Base-by-base conservation (phyloP, 2,329 filamentous ascomycete species). In the Epichloe gansuensis region DNA sequence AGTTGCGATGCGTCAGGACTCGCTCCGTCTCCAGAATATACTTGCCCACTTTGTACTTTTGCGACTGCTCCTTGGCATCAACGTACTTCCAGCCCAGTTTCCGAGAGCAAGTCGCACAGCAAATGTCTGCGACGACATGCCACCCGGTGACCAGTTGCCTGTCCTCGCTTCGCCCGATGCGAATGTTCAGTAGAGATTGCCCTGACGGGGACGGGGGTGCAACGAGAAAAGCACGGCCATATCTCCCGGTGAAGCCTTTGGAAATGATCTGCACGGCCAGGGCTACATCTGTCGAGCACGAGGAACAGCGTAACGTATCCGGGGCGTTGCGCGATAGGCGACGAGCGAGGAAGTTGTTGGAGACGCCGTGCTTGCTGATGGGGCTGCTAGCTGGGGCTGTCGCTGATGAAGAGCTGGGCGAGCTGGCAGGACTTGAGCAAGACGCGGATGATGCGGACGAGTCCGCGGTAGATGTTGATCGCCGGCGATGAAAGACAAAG, bases 81-180 rank as follows among this genome's bases (percentile, higher is more conserved):
- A 84, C 72, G 59, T 85, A 85, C 64, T 84, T 84, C 82, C 82
- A 85, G 17, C 82, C 82, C 8, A 85, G 61, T 58, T 77, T 77
- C 49, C 68, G 69, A 27, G 68, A 66, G 64, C 82, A 85, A 27
- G 75, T 68, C 9, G 63, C 62, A 60, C 82, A 85, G 46, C 64
- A 71, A 47, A 84, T 81, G 64, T 85, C 81, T 3, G 81, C 78
- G 6, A 85, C 81, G 5, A 78, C 72, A 64, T 85, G 82, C 60
- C 73, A 71, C 3, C 82, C 82, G 1, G 82, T 85, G 12, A 78
- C 75, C 5, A 85, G 71, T 56, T 77, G 73, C 31, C 82, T 70
- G 51, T 71, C 74, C 62, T 81, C 79, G 5, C 70, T 66, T 43
- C 69, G 71, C 9, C 79, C 80, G 38, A 81, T 62, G 42, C 69